phyloP scores from a whole-genome alignment of 768 basidiomycete species.

The Hirschioporus abietinus region DNA sequence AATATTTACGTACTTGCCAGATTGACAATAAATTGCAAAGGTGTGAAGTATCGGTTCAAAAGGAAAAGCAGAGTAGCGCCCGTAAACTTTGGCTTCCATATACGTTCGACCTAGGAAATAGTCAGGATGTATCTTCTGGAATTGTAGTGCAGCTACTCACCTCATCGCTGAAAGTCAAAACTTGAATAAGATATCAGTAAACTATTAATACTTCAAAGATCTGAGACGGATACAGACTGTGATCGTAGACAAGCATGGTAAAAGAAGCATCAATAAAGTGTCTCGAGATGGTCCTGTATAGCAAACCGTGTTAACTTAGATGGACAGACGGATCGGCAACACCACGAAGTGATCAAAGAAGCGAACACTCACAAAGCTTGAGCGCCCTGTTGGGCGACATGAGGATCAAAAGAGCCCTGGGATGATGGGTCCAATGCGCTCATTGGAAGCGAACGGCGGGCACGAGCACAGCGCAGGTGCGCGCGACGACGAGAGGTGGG shows the following conservation, averaged over 20 bases:
- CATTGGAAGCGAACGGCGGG: not conserved
- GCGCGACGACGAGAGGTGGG: not conserved
- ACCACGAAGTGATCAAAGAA: not conserved
- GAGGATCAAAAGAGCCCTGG: not conserved
- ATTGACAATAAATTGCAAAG: not conserved
- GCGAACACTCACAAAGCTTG: not conserved
- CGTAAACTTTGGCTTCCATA: constrained; percentile 15
- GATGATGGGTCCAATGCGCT: not conserved
- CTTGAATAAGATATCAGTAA: not conserved
- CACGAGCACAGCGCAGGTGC: not conserved
- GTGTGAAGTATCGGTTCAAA: constrained; percentile 4
- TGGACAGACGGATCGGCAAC: not conserved
- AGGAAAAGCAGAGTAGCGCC: constrained; percentile 15
- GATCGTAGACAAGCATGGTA: not conserved
- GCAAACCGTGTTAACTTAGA: not conserved
- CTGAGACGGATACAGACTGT: not conserved
- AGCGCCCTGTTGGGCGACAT: not conserved
- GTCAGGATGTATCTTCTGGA: too few species aligned
- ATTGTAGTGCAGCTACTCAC: not conserved
- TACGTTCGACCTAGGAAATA: constrained; percentile 10
- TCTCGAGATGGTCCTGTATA: not conserved
- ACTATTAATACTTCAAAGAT: too few species aligned
- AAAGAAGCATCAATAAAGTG: not conserved
- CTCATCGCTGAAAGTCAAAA: constrained; percentile 15
- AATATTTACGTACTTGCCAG: not conserved